Base-by-base conservation (phyloP, 169 alveolate genomes). In the Cyclospora cayetanensis region DNA sequence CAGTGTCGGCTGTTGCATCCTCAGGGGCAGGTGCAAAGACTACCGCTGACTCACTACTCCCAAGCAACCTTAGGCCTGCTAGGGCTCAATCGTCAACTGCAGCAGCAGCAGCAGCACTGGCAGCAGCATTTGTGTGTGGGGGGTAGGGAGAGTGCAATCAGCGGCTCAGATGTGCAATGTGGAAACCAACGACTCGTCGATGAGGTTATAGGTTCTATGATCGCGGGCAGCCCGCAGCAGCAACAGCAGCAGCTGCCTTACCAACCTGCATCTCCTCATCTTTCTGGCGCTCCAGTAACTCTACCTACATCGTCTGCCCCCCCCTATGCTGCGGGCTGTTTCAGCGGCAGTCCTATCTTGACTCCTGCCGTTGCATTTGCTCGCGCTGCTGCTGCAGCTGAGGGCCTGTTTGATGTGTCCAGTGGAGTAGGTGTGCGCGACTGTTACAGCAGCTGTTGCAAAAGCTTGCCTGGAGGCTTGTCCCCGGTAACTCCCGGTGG, bases 391-490 rank as follows among this genome's bases (percentile, higher is more conserved):
- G 85, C 85, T 37, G 85, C 85, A n/a, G 85, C 85, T 7, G 85
- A 74, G 85, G 63, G 85, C 20, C 27, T 74, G 34, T 50, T 68
- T 15, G 80, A 68, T 4, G 43, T 31, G 80, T 20, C 29, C 20
- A 18, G 53, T 68, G 50, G 53, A 25, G 1, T 29, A 68, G 80
- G 37, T 11, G 25, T 29, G 80, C 80, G 80, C 34, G 53, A 50
- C 80, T 68, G 80, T 43, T 74, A 63, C 85, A 31, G 85, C 85
- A 29, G 85, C 85, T 74, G 85, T 63, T 39, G 85, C 85, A 31
- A 63, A 55, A 74, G 60, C 22, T 18, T 70, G 53, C 50, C 27
- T 4, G 55, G 9, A 42, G 85, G 31, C 41, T 4, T 74, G 85
- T 43, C 42, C 34, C 65, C 85, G 18, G 65, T 2, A 9, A 37